Evolutionary conservation across 257 asterid species (phyloP).

Genomic region (Anisodus tanguticus): DNA sequence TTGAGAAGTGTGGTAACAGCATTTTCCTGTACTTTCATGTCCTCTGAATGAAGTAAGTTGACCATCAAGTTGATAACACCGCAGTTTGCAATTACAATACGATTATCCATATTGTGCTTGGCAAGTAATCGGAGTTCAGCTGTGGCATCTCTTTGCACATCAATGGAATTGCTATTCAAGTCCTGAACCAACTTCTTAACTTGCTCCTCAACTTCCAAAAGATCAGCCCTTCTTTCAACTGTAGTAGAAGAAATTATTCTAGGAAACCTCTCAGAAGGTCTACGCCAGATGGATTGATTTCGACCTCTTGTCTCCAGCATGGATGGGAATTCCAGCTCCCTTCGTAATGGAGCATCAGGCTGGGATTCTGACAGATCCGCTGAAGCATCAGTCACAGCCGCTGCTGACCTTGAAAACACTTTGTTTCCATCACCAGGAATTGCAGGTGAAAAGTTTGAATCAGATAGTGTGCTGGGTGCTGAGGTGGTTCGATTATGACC

Average conservation of each 20-base stretch:
- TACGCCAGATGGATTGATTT: too few relatives aligned
- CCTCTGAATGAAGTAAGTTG: slow-evolving; percentile 38
- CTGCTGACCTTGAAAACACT: slow-evolving; percentile 15
- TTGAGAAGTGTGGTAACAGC: slow-evolving; percentile 49
- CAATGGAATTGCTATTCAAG: too few relatives aligned
- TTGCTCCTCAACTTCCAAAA: too few relatives aligned
- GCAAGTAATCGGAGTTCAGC: slow-evolving; percentile 45
- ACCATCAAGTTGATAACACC: slow-evolving; percentile 42
- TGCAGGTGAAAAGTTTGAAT: slow-evolving; percentile 32
- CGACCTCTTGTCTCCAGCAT: too few relatives aligned
- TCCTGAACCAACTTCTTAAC: too few relatives aligned
- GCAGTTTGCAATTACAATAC: slow-evolving; percentile 44
- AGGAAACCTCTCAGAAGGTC: too few relatives aligned
- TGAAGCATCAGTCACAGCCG: slow-evolving; percentile 22
- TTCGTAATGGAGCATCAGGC: slow-evolving; percentile 30
- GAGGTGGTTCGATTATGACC: slow-evolving; percentile 40
- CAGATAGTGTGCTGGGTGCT: slow-evolving; percentile 34
- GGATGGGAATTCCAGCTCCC: slow-evolving; percentile 32
- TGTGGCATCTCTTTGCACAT: slow-evolving; percentile 33
- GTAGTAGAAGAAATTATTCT: too few relatives aligned
- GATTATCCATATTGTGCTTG: slow-evolving; percentile 49
- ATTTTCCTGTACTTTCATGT: slow-evolving; percentile 40
- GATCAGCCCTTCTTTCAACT: too few relatives aligned
- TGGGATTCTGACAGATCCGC: slow-evolving; percentile 30
- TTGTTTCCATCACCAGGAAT: slow-evolving; percentile 37